phyloP scores from a whole-genome alignment of 768 basidiomycete species.

The Kwoniella dejecticola region DNA sequence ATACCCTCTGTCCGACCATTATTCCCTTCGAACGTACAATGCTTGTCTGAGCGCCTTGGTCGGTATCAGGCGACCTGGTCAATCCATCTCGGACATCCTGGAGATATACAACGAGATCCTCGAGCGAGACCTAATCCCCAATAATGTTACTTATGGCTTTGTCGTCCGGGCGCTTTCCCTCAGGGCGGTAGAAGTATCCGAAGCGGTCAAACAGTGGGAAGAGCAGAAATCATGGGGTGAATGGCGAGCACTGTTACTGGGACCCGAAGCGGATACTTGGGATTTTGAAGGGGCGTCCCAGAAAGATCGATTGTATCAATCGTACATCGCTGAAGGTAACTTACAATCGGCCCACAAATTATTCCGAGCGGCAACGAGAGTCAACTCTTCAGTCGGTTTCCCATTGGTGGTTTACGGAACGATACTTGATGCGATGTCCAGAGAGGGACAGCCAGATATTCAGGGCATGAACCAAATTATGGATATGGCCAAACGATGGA shows the following conservation, averaged over 20 bases:
- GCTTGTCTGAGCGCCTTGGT: constrained; percentile 64
- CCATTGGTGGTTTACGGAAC: constrained; percentile 58
- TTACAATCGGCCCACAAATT: constrained; percentile 71
- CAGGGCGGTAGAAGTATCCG: constrained; percentile 69
- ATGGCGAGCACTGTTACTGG: constrained; percentile 27
- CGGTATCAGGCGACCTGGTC: constrained; percentile 56
- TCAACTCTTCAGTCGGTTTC: constrained; percentile 16
- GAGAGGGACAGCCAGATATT: constrained; percentile 60
- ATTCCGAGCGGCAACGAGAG: constrained; percentile 63
- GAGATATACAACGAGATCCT: constrained; percentile 75
- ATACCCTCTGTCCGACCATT: constrained; percentile 36
- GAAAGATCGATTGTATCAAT: constrained; percentile 47
- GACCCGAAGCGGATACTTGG: constrained; percentile 6
- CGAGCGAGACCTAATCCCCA: constrained; percentile 65
- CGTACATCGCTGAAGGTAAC: constrained; percentile 68
- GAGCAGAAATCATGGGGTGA: constrained; percentile 41
- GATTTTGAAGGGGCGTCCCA: constrained; percentile 5
- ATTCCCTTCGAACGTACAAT: constrained; percentile 65
- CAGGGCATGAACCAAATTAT: constrained; percentile 70
- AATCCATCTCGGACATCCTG: constrained; percentile 64
- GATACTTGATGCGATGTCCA: constrained; percentile 67
- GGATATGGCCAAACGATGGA: constrained; percentile 59
- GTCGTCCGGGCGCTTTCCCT: constrained; percentile 67
- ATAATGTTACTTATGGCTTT: constrained; percentile 64
- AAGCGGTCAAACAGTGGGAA: constrained; percentile 40